Evolutionary conservation across 352 stramenopile genomes (phyloP), one percentile per base, ranked within the genome.

Genomic region (Phytopythium boreale): DNA sequence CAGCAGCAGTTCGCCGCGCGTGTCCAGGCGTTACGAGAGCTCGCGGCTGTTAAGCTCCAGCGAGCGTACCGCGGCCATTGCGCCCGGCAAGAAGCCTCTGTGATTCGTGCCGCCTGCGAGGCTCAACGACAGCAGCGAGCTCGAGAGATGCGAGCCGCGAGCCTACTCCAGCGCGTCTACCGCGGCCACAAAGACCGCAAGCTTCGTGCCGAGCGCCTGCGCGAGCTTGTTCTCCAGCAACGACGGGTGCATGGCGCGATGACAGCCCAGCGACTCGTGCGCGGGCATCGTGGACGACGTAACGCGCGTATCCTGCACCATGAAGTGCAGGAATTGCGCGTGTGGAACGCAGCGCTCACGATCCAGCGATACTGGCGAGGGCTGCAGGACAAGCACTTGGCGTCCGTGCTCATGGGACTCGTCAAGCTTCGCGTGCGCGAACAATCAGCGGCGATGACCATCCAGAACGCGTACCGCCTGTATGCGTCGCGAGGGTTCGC

Each of bases 321-420:
- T 2, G 77, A 91, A 61, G 77, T 74, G 4, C 62, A 66, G 4
- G 69, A 79, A 22, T 34, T 85, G 19, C 69, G 62, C 12, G 64
- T 72, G 52, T 64, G 92, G 17, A 70, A 89, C 17, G 87, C 83
- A 0, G 80, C 74, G 9, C 55, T 89, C 56, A 91, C 80, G 15
- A 93, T 94, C 56, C 87, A 95, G 64, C 74, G 83, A 3, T 75
- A 90, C 59, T 95, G 87, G 87, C 72, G 82, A 27, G 85, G 87
- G 0, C 63, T 92, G 63, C 79, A 85, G 1, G 80, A 93, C 50
- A 92, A 92, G 39, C 87, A 95, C 50, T 64, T 93, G 37, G 71
- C 80, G 2, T 78, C 84, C 1, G 82, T 95, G 46, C 64, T 94
- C 2, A 68, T 92, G 11, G 86, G 84, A 2, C 71, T 93, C 15